phyloP scores from a whole-genome alignment of 1,284 basidiomycete genomes.

The Malassezia sympodialis region DNA sequence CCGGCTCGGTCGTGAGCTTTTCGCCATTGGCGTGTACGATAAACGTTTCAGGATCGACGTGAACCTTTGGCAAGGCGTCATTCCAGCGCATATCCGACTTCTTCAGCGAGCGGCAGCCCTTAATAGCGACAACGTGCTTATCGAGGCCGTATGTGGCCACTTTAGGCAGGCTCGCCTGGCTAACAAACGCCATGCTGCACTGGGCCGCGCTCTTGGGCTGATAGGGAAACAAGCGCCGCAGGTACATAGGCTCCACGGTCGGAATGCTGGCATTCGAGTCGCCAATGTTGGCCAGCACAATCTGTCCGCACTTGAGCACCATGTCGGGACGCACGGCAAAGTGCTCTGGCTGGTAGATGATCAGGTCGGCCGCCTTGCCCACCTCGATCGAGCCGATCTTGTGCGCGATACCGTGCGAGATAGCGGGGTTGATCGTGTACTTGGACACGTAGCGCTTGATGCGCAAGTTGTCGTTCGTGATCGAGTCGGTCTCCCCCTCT shows the following conservation, averaged over 20 bases:
- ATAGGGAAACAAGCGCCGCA: slow-evolving; percentile 80
- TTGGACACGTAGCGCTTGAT: slow-evolving; percentile 94
- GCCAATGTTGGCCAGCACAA: slow-evolving; percentile 82
- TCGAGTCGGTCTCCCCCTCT: slow-evolving; percentile 52
- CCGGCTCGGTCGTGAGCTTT: slow-evolving; percentile 29
- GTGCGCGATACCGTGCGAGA: slow-evolving; percentile 84
- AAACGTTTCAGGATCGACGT: slow-evolving; percentile 85
- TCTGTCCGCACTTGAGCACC: slow-evolving; percentile 87
- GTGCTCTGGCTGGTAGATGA: slow-evolving; percentile 83
- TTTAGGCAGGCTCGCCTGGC: slow-evolving; percentile 60
- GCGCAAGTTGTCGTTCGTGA: slow-evolving; percentile 73
- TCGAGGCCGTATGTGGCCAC: slow-evolving; percentile 62
- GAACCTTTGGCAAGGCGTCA: slow-evolving; percentile 65
- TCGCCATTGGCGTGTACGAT: slow-evolving; percentile 31
- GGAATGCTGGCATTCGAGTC: slow-evolving; percentile 80
- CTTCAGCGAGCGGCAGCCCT: slow-evolving; percentile 62
- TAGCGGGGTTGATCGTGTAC: slow-evolving; percentile 94
- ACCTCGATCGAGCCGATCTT: slow-evolving; percentile 72
- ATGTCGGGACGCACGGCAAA: slow-evolving; percentile 86
- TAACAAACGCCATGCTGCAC: slow-evolving; percentile 77
- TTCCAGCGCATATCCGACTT: slow-evolving; percentile 96
- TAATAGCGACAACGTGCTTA: slow-evolving; percentile 68
- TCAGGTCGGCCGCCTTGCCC: slow-evolving; percentile 81
- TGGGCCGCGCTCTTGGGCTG: slow-evolving; percentile 63
- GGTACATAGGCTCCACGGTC: slow-evolving; percentile 75